Evolutionary conservation across 305 asterid genomes (phyloP), one percentile per base, ranked within the genome.

Genomic region (Fraxinus baroniana): DNA sequence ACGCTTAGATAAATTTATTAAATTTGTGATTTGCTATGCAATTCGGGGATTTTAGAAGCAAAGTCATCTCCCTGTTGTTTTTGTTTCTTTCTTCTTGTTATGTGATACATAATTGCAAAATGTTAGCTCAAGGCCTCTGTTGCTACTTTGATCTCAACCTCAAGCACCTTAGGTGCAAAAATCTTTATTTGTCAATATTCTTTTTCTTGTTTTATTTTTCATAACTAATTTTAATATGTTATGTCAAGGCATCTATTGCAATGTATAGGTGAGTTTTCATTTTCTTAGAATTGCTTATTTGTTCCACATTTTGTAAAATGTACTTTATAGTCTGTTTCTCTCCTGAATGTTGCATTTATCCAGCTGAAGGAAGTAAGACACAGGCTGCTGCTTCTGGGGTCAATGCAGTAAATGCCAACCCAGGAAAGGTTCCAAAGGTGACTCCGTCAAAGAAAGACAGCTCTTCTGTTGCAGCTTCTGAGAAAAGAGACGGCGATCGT

Each of bases 321-420:
- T 79, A 35, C 80, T 73, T 71, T 41, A 44, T 28, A 24, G 76
- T 71, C 9, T 9, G 18, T 24, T 84, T 24, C 70, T 60, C 52
- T 60, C 55, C 24, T 62, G 79, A 78, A 33, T 84, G 68, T 20
- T 83, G 81, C 77, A 71, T 74, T 44, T 86, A 75, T 83, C 79
- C 85, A 93, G 97, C 90, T 85, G 97, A 89, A 81, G 97, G 91
- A 85, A 79, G 88, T 86, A 93, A 88, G 87, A 39, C 88, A 9
- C 78, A 92, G 76, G 81, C 89, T 83, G 86, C 88, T 88, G 86
- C 90, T 70, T 83, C 92, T 86, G 91, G 85, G 74, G 86, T 33
- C 57, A 74, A 87, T 84, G 79, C 91, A 37, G 85, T 85, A 78
- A 92, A 86, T 85, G 82, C 87, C 68, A 89, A 86, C 73, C 74